Evolutionary conservation across 1,284 basidiomycete species (phyloP).

Genomic region (Porodaedalea pini): DNA sequence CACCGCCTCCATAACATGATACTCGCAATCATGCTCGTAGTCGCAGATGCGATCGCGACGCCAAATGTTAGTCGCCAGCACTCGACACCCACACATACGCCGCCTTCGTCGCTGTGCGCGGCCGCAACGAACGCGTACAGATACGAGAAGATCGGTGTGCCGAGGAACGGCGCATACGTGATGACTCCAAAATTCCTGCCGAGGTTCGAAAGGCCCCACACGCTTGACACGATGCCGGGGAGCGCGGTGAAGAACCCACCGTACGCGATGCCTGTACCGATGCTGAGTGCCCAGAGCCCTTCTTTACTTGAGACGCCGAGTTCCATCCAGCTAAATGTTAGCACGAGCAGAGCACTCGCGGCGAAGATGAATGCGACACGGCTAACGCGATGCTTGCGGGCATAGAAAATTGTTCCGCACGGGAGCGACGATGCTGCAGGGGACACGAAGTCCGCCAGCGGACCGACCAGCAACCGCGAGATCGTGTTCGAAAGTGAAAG

Average conservation of each 20-base stretch:
- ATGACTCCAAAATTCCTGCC: slow-evolving; percentile 74
- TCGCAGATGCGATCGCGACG: slow-evolving; percentile 41
- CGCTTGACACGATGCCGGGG: slow-evolving; percentile 62
- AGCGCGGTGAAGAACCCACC: slow-evolving; percentile 65
- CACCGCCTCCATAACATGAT: slow-evolving; percentile 58
- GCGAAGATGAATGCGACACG: slow-evolving; percentile 55
- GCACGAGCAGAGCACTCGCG: slow-evolving; percentile 44
- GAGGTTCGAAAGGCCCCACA: slow-evolving; percentile 65
- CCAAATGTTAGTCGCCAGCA: slow-evolving; percentile 70
- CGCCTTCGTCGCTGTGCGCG: slow-evolving; percentile 39
- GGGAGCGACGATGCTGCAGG: slow-evolving; percentile 46
- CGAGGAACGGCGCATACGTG: slow-evolving; percentile 68
- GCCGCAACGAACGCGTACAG: slow-evolving; percentile 66
- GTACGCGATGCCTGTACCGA: slow-evolving; percentile 63
- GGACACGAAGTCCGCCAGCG: slow-evolving; percentile 65
- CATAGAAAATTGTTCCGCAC: slow-evolving; percentile 36
- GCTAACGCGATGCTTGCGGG: slow-evolving; percentile 53
- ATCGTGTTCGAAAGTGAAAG: slow-evolving; percentile 67
- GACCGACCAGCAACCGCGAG: slow-evolving; percentile 65
- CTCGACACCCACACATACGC: slow-evolving; percentile 50
- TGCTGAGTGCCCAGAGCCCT: slow-evolving; percentile 58
- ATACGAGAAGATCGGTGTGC: slow-evolving; percentile 71
- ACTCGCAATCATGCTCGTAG: slow-evolving; percentile 42
- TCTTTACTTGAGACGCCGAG: slow-evolving; percentile 44
- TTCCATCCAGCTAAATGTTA: slow-evolving; percentile 53